These are phyloP conservation scores for Pogostemon cablin DNA, from an alignment of 257 asterid species.

Conservation along the genomic window DNA sequence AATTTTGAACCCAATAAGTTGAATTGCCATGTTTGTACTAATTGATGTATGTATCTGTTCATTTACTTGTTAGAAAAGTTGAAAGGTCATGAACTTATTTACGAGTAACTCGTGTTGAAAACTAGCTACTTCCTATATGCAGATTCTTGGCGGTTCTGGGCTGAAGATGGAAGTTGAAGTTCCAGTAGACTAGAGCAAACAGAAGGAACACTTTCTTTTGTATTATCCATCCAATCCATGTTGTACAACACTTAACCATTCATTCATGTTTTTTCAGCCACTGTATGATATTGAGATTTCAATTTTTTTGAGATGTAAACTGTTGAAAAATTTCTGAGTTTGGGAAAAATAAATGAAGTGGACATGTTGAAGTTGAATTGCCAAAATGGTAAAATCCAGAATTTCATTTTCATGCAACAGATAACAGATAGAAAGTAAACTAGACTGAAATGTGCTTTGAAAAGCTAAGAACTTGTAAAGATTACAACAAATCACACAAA, in stretches of 20 bases:
- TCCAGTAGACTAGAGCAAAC: conserved; percentile 61
- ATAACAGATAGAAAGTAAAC: neutral
- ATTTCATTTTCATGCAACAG: neutral
- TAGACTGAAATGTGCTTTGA: conserved; percentile 6
- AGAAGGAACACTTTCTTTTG: neutral
- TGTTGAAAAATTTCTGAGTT: neutral
- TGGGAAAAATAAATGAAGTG: conserved; percentile 6
- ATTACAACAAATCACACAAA: conserved; percentile 23
- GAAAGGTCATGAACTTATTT: too few species aligned
- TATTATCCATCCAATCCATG: conserved; percentile 11
- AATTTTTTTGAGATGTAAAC: conserved; percentile 1
- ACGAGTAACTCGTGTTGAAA: neutral
- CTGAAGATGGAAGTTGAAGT: conserved; percentile 79
- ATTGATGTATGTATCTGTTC: too few species aligned
- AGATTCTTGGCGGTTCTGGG: conserved; percentile 66
- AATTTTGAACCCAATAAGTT: too few species aligned
- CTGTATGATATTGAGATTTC: neutral
- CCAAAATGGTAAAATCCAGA: neutral
- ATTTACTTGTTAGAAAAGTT: too few species aligned
- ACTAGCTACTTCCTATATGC: conserved; percentile 26
- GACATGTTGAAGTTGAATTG: neutral
- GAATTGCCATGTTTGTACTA: too few species aligned
- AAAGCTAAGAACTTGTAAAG: neutral
- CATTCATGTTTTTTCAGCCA: conserved; percentile 23
- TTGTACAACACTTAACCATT: neutral